phyloP scores from a whole-genome alignment of 1,139 yeast genomes.

The Yamadazyma dushanensis region DNA sequence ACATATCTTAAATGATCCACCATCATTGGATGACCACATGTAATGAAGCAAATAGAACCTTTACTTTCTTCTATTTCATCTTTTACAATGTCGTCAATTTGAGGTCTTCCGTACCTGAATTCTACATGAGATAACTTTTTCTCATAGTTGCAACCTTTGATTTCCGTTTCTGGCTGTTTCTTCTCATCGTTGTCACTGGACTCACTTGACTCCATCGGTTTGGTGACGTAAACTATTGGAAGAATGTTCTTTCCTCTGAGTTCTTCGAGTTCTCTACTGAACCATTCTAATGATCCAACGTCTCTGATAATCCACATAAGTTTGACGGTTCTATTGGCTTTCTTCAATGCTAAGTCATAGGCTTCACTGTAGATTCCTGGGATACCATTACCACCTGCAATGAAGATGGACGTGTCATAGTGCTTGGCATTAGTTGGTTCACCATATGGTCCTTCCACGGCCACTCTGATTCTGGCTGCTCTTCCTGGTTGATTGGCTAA shows the following conservation, averaged over 20 bases:
- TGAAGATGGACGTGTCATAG: constrained; percentile 33
- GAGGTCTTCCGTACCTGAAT: constrained; percentile 37
- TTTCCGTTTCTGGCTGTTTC: constrained; percentile 5
- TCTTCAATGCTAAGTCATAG: constrained; percentile 22
- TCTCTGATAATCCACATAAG: constrained; percentile 41
- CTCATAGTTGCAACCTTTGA: neutral
- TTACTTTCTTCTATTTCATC: constrained; percentile 27
- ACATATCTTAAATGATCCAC: constrained; percentile 48
- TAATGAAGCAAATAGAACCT: constrained; percentile 42
- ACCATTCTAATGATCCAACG: constrained; percentile 32
- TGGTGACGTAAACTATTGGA: constrained; percentile 33
- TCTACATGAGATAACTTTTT: constrained; percentile 28
- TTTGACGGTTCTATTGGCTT: constrained; percentile 23
- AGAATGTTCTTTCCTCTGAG: constrained; percentile 26
- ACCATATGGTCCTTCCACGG: constrained; percentile 46
- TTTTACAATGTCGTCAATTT: constrained; percentile 25
- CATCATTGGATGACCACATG: constrained; percentile 57
- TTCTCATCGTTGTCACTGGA: constrained; percentile 10
- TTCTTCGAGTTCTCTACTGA: constrained; percentile 30
- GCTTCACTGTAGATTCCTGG: constrained; percentile 45
- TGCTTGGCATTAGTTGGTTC: constrained; percentile 29
- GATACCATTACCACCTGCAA: constrained; percentile 47
- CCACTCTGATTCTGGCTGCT: constrained; percentile 29
- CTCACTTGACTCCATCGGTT: constrained; percentile 18
- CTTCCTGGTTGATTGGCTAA: constrained; percentile 27